Percentiles rank a stretch among this genome's conserved stretches.
Conservation (phyloP, 2,329 filamentous ascomycete genomes). For the Botrytis byssoidea region DNA sequence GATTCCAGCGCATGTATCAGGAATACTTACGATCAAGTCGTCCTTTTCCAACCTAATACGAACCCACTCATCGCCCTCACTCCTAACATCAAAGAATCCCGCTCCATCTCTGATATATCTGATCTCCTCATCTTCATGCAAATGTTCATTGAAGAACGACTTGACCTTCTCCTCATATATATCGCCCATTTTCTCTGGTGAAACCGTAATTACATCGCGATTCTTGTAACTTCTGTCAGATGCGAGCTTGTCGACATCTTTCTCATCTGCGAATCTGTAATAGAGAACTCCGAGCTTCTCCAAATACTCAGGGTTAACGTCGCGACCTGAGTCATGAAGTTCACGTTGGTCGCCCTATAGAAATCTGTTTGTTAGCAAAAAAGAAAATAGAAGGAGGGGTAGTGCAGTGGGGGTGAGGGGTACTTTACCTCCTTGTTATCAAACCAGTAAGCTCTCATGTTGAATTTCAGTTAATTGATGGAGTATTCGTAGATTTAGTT, state of each 20-base stretch:
- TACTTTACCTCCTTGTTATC: conserved; percentile 60
- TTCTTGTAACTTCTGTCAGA: conserved; percentile 81
- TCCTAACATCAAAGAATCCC: conserved; percentile 91
- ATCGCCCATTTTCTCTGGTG: conserved; percentile 78
- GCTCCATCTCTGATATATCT: conserved; percentile 85
- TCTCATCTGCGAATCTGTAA: conserved; percentile 62
- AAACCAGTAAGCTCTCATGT: conserved; percentile 70
- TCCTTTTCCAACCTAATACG: conserved; percentile 79
- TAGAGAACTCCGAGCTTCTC: conserved; percentile 77
- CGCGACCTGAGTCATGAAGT: conserved; percentile 79
- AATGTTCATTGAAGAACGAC: conserved; percentile 89
- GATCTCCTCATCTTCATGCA: conserved; percentile 99
- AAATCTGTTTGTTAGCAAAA: conserved; percentile 21
- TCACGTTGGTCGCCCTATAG: conserved; percentile 86
- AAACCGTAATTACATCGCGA: conserved; percentile 89
- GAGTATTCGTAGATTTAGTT: not conserved
- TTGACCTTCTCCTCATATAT: conserved; percentile 92
- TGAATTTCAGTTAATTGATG: conserved; percentile 28
- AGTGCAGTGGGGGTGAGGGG: conserved; percentile 14
- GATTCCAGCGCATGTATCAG: not conserved
- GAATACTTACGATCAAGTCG: conserved; percentile 65
- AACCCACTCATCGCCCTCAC: conserved; percentile 82
- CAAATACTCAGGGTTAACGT: conserved; percentile 65
- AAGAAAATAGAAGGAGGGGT: conserved; percentile 16
- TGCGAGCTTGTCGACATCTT: conserved; percentile 72